Evolutionary conservation across 2,329 filamentous ascomycete species (phyloP), one percentile per base, ranked within the genome.

Genomic region (Parasarocladium wereldwijsianum): DNA sequence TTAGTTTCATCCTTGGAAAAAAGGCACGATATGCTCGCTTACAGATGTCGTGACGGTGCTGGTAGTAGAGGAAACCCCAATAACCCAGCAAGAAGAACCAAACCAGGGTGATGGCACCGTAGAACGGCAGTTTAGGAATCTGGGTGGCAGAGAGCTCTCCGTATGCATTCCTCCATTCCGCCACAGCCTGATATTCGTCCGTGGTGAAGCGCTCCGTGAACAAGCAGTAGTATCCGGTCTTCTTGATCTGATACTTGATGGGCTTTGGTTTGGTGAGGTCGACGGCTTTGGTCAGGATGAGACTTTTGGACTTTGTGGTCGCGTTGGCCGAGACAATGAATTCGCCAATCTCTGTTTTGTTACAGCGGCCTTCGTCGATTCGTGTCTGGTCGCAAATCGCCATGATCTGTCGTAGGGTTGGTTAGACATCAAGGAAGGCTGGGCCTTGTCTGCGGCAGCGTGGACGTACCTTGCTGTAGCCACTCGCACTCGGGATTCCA

Each of bases 191-290:
- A 49, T 92, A 98, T 25, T 82, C 65, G 13, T 68, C 62, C 1
- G 66, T 61, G 16, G 66, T 72, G 49, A 73, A 87, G 14, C 67
- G 68, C 39, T 74, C 76, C 2, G 84, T 90, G 31, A 82, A 73
- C 35, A 98, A 77, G 46, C 90, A 98, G 54, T 93, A 98, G 56
- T 94, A 98, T 17, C 90, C 90, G 0, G 90, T 98, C 53, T 83
- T 84, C 46, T 76, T 76, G 43, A 94, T 76, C 5, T 71, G 64
- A 50, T 96, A 98, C 38, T 84, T 81, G 50, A 93, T 71, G 3
- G 75, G 64, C 8, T 65, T 61, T 2, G 82, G 67, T 33, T 81
- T 63, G 39, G 84, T 87, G 30, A 96, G 64, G 48, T 93, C 75
- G 35, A 96, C 62, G 8, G 85, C 83, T 51, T 80, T 64, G 36